Evolutionary conservation across 1,284 basidiomycete genomes (phyloP), one percentile per base, ranked within the genome.

Genomic region (Anthracocystis panici-leucophaei): DNA sequence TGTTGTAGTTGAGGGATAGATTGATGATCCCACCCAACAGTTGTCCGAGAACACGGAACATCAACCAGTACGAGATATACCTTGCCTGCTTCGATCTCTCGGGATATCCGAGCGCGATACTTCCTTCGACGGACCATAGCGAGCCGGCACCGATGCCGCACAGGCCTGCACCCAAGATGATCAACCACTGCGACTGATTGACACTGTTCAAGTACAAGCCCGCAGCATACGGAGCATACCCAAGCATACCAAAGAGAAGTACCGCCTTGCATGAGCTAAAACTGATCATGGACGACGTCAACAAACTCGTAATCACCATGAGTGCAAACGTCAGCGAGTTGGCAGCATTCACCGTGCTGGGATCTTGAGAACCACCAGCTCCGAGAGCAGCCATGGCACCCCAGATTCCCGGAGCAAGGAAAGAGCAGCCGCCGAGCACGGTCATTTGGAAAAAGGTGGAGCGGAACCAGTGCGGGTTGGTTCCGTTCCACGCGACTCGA

Each of bases 61-160:
- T 74, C 62, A 85, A 81, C 85, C 85, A 86, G 65, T 86, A 78
- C 0, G 80, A 82, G 14, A 86, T 65, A 68, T 84, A 85, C 0
- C 76, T 62, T 0, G 81, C 86, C 33, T 82, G 82, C 31, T 80
- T 78, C 11, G 72, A 35, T 3, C 80, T 69, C 60, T 85, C 82
- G 0, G 86, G 85, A 62, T 86, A 81, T 3, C 75, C 79, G 18
- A 85, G 55, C 1, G 75, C 72, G 35, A 85, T 74, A 12, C 31
- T 25, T 8, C 75, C 75, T 35, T 77, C 75, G 5, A 59, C 57
- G 79, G 56, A 82, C 86, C 85, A 86, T 56, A 86, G 86, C 0
- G 79, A 35, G n/a, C 85, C 84, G 0, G 85, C 85, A 4, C 63
- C 71, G 27, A 82, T 70, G 49, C 86, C 87, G 54, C 86, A 87